phyloP scores from a whole-genome alignment of 2,329 filamentous ascomycete species.

The Claviceps fusiformis region DNA sequence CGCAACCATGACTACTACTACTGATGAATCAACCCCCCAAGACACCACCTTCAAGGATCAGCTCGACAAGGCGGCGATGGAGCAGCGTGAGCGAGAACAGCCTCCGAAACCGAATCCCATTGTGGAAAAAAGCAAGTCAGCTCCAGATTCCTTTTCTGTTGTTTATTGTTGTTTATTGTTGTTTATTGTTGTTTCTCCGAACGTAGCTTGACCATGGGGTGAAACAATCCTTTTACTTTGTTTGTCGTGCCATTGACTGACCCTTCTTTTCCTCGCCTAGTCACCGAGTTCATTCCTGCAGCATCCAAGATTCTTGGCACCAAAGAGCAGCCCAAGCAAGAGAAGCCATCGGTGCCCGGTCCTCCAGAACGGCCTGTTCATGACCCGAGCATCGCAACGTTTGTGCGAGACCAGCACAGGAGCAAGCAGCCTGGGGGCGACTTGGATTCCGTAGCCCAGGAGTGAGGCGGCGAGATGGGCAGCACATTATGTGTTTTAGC shows the following conservation, averaged over 20 bases:
- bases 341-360: constrained; percentile 13
- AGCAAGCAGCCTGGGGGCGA: constrained; percentile 24
- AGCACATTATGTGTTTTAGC: too few relatives aligned
- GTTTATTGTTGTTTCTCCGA: neutral
- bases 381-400: constrained; percentile 37
- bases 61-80: constrained; percentile 28
- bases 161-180: neutral
- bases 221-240: neutral
- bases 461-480: constrained; percentile 4
- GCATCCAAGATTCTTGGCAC: constrained; percentile 27
- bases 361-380: constrained; percentile 31
- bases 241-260: neutral
- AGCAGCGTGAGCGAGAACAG: constrained; percentile 15
- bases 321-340: constrained; percentile 13
- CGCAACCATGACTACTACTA: constrained; percentile 2
- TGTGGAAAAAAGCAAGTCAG: constrained; percentile 27
- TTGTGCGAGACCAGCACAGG: constrained; percentile 37
- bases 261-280: constrained; percentile 11
- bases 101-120: constrained; percentile 21
- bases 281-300: constrained; percentile 30
- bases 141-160: neutral
- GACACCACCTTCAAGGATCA: constrained; percentile 27
- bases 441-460: constrained; percentile 3
- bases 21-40: constrained; percentile 5
- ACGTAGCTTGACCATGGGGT: neutral